Conservation (phyloP, 768 basidiomycete genomes). For the Pulveroboletus frians region DNA sequence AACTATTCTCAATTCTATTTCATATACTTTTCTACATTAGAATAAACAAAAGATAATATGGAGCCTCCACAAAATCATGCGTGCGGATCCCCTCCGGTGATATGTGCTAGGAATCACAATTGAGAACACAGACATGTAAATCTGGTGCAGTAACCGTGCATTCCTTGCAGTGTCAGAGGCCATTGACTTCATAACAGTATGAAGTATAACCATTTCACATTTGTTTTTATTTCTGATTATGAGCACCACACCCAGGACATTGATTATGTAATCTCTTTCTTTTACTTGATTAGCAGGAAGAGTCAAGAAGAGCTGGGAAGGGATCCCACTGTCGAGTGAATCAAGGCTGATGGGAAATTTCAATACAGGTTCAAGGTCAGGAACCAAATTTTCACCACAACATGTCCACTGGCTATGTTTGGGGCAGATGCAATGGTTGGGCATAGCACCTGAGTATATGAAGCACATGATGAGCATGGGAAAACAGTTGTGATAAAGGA, state of each 20-base stretch:
- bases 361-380: not conserved
- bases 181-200: slow-evolving; percentile 3
- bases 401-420: not conserved
- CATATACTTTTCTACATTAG: slow-evolving; percentile 2
- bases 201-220: not conserved
- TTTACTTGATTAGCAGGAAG: not conserved
- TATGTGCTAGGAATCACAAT: slow-evolving; percentile 24
- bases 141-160: slow-evolving; percentile 20
- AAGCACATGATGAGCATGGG: not conserved
- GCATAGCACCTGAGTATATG: not conserved
- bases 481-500: slow-evolving; percentile 1
- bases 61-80: slow-evolving; percentile 26
- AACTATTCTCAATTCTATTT: too few relatives aligned
- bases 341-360: not conserved
- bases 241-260: slow-evolving; percentile 4
- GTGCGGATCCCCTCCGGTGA: slow-evolving; percentile 20
- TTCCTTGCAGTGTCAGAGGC: not conserved
- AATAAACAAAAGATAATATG: slow-evolving; percentile 23
- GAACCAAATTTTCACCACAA: not conserved
- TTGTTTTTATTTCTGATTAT: not conserved
- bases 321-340: slow-evolving; percentile 3
- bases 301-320: not conserved
- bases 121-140: slow-evolving; percentile 18
- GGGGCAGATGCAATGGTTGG: slow-evolving; percentile 1
- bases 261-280: slow-evolving; percentile 3